Evolutionary conservation across 208 protist species (phyloP).

Genomic region (Trypanosomatidae sp.): DNA sequence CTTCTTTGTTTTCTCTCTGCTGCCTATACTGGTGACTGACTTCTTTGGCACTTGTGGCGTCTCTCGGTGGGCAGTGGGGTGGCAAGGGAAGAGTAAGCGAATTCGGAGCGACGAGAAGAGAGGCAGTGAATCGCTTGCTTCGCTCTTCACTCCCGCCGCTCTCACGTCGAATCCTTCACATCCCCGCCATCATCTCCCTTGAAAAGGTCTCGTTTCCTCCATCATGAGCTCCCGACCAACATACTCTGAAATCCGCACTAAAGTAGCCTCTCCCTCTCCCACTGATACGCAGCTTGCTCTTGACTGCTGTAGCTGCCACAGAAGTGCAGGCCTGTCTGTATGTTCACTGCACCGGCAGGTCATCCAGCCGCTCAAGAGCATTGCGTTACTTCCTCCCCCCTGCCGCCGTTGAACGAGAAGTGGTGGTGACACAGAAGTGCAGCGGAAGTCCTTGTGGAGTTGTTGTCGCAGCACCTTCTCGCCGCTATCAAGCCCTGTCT

Average conservation of each 20-base stretch:
- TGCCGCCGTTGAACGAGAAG: background rate
- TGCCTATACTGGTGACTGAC: background rate
- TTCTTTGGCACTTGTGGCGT: background rate
- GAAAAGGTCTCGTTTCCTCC: background rate
- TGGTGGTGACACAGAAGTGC: no score
- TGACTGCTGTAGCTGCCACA: background rate
- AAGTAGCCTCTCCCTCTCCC: background rate
- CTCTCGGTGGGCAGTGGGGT: background rate
- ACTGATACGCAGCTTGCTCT: background rate
- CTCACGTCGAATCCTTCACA: background rate
- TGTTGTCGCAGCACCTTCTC: no score
- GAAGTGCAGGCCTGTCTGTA: background rate
- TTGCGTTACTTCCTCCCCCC: background rate
- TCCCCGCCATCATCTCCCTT: background rate
- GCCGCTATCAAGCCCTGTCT: background rate
- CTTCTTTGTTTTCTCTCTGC: background rate
- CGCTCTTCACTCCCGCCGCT: background rate
- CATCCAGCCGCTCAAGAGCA: background rate
- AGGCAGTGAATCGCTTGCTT: no score
- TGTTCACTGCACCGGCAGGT: background rate
- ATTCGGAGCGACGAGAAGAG: background rate
- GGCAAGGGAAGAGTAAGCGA: background rate
- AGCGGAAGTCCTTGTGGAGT: no score
- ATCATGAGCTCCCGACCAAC: background rate
- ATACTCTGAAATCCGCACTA: background rate